Conservation (phyloP, 2,329 filamentous ascomycete species). For the Penicillium corylophilum region DNA sequence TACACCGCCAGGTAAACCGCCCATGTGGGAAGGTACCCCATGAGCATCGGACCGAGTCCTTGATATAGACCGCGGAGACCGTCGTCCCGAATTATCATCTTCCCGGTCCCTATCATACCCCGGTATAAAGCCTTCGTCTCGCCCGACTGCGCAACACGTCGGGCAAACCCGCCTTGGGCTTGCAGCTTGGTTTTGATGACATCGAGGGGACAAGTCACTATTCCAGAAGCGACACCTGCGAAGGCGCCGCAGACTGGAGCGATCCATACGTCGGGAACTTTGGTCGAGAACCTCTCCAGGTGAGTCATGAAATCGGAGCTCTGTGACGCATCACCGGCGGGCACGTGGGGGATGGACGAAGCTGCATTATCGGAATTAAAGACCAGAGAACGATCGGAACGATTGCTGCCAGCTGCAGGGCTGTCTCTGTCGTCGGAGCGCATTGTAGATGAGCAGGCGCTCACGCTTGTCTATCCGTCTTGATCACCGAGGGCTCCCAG, state of each 20-base stretch:
- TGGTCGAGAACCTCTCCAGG: slow-evolving; percentile 45
- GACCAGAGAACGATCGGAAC: slow-evolving; percentile 28
- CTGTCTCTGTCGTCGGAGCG: slow-evolving; percentile 45
- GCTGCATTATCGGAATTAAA: slow-evolving; percentile 24
- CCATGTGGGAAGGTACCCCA: slow-evolving; percentile 97
- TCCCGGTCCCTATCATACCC: slow-evolving; percentile 82
- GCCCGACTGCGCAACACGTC: slow-evolving; percentile 40
- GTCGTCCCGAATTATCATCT: slow-evolving; percentile 82
- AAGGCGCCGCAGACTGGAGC: slow-evolving; percentile 84
- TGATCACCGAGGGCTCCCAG: slow-evolving; percentile 43
- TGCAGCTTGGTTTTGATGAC: slow-evolving; percentile 99
- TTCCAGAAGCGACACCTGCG: slow-evolving; percentile 86
- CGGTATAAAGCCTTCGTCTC: slow-evolving; percentile 67
- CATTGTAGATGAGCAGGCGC: slow-evolving; percentile 41
- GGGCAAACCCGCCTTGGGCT: slow-evolving; percentile 80
- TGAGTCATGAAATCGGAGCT: slow-evolving; percentile 34
- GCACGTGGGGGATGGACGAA: slow-evolving; percentile 24
- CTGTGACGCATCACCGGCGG: slow-evolving; percentile 28
- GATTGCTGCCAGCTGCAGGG: slow-evolving; percentile 32
- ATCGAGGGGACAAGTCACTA: slow-evolving; percentile 95
- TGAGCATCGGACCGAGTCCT: slow-evolving; percentile 87
- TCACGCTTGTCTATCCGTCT: slow-evolving; percentile 40
- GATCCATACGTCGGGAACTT: slow-evolving; percentile 59
- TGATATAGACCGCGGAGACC: slow-evolving; percentile 88
- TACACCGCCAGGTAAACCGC: slow-evolving; percentile 98